phyloP scores from a whole-genome alignment of 768 basidiomycete species.

The Boletus tomentosulus region DNA sequence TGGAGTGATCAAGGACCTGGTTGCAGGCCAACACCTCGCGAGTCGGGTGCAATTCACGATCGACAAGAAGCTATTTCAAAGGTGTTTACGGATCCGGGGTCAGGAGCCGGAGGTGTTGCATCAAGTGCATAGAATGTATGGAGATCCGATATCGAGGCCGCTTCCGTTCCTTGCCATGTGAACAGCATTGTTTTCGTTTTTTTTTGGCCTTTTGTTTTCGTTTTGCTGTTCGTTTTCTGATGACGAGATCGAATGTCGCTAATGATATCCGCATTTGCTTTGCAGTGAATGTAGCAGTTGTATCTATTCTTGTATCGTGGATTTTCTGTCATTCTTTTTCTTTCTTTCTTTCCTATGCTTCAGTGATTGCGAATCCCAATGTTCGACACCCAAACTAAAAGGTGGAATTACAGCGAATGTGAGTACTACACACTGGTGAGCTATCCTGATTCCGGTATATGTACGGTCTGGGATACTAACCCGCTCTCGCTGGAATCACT shows the following conservation, averaged over 20 bases:
- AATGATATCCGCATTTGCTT: constrained; percentile 17
- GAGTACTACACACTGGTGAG: too few relatives aligned
- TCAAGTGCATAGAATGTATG: constrained; percentile 40
- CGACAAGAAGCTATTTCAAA: constrained; percentile 75
- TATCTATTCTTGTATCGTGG: constrained; percentile 26
- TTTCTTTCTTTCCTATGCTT: neutral
- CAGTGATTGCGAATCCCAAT: neutral
- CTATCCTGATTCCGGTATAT: too few relatives aligned
- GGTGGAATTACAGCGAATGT: too few relatives aligned
- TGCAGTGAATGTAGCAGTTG: constrained; percentile 15
- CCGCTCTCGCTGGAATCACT: too few relatives aligned
- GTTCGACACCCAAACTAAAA: too few relatives aligned
- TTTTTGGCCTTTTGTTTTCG: neutral
- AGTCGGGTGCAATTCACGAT: constrained; percentile 63
- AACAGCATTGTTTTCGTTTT: neutral
- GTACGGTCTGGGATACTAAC: too few relatives aligned
- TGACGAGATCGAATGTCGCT: neutral
- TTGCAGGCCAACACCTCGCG: constrained; percentile 80
- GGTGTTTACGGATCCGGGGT: constrained; percentile 66
- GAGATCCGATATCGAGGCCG: constrained; percentile 17
- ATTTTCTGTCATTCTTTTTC: neutral
- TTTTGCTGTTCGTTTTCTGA: neutral
- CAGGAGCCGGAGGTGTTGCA: constrained; percentile 54
- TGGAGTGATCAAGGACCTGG: constrained; percentile 72
- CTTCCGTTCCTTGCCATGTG: constrained; percentile 22